Evolutionary conservation across 1,284 basidiomycete genomes (phyloP), one percentile per base, ranked within the genome.

Genomic region (Microbotryomycetes sp.): DNA sequence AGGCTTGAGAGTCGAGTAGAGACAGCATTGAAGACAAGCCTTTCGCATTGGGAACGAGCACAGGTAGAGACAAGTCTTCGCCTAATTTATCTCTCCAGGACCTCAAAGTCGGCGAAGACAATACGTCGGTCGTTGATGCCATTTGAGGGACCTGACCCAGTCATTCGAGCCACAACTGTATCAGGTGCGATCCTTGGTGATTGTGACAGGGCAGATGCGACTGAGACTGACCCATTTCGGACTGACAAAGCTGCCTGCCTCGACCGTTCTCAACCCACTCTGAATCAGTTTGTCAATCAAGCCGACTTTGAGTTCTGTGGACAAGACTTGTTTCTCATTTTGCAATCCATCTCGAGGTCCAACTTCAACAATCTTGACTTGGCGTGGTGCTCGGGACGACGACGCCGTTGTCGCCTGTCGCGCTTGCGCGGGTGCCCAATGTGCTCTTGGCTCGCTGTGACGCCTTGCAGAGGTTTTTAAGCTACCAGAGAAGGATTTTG

Each of bases 331-430:
- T 67, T 86, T 85, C 73, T 97, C 89, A 74, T 97, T 97, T 78
- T 97, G 93, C 16, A 97, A 80, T 0, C 93, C 93, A 76, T 97
- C 93, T 25, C 93, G 81, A 1, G 92, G 89, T 0, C 89, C 89
- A 4, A 96, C 92, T 77, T 97, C 93, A 58, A 97, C 88, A 52
- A 97, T 88, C 60, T 74, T 65, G 63, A 71, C 60, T 1, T 51
- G 64, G 22, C 45, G n/a, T 4, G 3, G 36, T 6, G 32, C 26
- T 30, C 31, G 1, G 1, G 57, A 28, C 14, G 32, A 6, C 30
- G 58, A 42, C 25, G 29, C 19, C 15, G 49, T 53, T 25, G 26
- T 22, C 22, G 22, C 23, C 25, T 15, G 51, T n/a, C n/a, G n/a
- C n/a, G n/a, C n/a, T n/a, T n/a, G n/a, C n/a, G n/a, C n/a, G n/a